These are phyloP conservation scores for Termitomyces heimii DNA, from an alignment of 768 basidiomycete species.

Conservation along the genomic window DNA sequence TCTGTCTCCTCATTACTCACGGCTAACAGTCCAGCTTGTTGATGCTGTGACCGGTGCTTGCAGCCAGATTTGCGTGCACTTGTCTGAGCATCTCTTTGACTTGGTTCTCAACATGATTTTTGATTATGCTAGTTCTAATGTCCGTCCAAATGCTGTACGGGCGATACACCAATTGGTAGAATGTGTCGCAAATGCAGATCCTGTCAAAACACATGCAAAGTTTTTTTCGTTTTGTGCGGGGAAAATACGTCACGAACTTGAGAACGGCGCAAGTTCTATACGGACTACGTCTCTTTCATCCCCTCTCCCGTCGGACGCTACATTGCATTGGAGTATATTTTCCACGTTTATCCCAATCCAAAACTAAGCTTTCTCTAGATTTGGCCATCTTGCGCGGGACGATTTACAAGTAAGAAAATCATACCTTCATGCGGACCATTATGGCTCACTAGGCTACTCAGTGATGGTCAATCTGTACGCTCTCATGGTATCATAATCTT, in stretches of 20 bases:
- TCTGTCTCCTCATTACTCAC: not conserved
- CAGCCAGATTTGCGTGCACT: slow-evolving; percentile 70
- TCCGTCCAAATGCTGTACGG: slow-evolving; percentile 80
- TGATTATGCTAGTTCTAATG: slow-evolving; percentile 76
- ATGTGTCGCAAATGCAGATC: slow-evolving; percentile 77
- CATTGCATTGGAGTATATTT: slow-evolving; percentile 78
- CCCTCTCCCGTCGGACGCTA: slow-evolving; percentile 74
- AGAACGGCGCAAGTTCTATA: slow-evolving; percentile 76
- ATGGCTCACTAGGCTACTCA: slow-evolving; percentile 14
- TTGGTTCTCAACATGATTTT: slow-evolving; percentile 78
- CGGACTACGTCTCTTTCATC: slow-evolving; percentile 65
- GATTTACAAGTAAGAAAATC: slow-evolving; percentile 61
- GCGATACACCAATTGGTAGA: slow-evolving; percentile 84
- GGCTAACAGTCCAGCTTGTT: slow-evolving; percentile 55
- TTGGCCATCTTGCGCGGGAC: slow-evolving; percentile 72
- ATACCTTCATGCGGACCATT: not conserved
- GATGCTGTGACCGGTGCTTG: slow-evolving; percentile 74
- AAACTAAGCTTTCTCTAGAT: slow-evolving; percentile 34
- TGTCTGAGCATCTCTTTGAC: slow-evolving; percentile 71
- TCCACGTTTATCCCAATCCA: not conserved
- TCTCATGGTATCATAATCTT: not conserved
- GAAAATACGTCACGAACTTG: slow-evolving; percentile 72
- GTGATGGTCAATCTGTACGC: slow-evolving; percentile 59
- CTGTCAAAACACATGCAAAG: slow-evolving; percentile 69
- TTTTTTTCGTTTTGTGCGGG: slow-evolving; percentile 70